Conservation (phyloP, 2,329 filamentous ascomycete species). For the Aspergillus hortae region DNA sequence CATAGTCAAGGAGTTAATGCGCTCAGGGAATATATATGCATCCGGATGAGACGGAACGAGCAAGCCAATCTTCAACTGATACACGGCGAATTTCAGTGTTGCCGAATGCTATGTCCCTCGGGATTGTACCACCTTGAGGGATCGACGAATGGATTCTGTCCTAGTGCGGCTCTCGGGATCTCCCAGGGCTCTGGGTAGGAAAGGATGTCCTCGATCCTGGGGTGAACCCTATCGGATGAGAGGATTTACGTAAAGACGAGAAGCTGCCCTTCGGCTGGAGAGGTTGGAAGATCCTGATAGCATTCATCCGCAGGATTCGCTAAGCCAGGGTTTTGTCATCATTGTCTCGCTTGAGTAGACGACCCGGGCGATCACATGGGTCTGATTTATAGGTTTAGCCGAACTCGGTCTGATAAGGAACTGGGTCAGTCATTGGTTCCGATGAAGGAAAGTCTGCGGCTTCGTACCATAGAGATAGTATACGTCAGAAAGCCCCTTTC, state of each 20-base stretch:
- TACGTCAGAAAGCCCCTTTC: background rate
- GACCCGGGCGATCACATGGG: background rate
- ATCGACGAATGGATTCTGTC: too few species aligned
- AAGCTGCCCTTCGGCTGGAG: background rate
- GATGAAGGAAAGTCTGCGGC: background rate
- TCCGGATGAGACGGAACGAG: background rate
- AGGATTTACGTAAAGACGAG: background rate
- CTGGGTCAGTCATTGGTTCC: background rate
- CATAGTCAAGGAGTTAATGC: background rate
- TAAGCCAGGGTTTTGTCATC: background rate
- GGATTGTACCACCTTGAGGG: background rate
- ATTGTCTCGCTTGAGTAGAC: background rate
- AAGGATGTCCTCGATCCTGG: background rate
- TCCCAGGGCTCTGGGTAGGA: background rate
- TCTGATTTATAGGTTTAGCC: background rate
- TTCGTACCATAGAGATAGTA: background rate
- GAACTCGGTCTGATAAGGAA: background rate
- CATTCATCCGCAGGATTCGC: background rate
- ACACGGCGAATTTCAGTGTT: background rate
- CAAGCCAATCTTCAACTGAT: background rate
- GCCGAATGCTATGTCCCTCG: background rate
- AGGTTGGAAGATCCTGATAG: background rate
- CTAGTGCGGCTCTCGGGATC: background rate
- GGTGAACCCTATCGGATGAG: background rate
- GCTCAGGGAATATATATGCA: background rate